phyloP scores from a whole-genome alignment of 75 land plant species.

The Selaginella tamariscina region DNA sequence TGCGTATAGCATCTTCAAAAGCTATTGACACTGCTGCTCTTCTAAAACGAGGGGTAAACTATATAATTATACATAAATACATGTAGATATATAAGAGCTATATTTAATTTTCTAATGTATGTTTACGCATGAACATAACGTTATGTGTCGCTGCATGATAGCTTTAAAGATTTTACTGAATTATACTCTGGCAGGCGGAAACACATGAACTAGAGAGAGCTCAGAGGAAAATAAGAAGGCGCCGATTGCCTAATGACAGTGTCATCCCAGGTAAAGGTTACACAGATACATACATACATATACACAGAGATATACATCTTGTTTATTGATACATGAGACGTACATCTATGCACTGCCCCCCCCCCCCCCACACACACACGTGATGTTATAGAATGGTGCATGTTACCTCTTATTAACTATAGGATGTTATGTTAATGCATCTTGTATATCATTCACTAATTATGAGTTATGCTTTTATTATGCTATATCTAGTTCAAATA shows the following conservation, averaged over 20 bases:
- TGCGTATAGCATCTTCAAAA: constrained; percentile 69
- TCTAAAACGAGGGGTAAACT: constrained; percentile 63
- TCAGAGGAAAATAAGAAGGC: constrained; percentile 55
- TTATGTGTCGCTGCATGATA: background rate
- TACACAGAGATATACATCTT: constrained; percentile 13
- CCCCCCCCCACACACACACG: constrained; percentile 10
- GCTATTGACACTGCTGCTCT: constrained; percentile 58
- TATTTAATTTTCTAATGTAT: background rate
- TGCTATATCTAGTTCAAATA: constrained; percentile 14
- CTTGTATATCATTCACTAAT: too few relatives aligned
- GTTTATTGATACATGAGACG: constrained; percentile 4
- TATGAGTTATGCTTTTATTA: too few relatives aligned
- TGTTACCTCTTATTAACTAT: too few relatives aligned
- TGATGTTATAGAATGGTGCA: too few relatives aligned
- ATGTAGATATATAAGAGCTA: background rate
- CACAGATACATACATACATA: background rate
- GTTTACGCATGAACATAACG: background rate
- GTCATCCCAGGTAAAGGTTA: constrained; percentile 6
- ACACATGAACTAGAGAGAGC: constrained; percentile 52
- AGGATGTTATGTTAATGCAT: too few relatives aligned
- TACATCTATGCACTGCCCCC: constrained; percentile 14
- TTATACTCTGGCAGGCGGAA: constrained; percentile 56
- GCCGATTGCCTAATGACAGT: constrained; percentile 17
- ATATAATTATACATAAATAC: background rate
- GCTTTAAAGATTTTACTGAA: too few relatives aligned